Evolutionary conservation across 2,329 filamentous ascomycete species (phyloP).

Genomic region (Fusarium avenaceum): DNA sequence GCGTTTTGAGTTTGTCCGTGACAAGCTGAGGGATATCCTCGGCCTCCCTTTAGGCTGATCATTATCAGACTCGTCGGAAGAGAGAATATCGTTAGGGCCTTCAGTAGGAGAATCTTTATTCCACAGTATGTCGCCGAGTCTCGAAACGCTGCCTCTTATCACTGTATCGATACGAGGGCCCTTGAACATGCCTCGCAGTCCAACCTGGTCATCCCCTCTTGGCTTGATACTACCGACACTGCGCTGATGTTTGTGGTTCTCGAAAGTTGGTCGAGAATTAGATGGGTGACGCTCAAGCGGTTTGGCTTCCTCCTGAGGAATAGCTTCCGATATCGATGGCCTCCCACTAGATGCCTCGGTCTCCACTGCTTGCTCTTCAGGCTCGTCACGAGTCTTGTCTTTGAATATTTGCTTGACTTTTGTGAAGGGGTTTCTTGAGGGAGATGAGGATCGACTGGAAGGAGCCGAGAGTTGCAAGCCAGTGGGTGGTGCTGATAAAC

Average conservation of each 20-base stretch:
- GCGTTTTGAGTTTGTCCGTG: conserved; percentile 53
- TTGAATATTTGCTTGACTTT: conserved; percentile 70
- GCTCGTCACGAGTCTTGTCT: conserved; percentile 64
- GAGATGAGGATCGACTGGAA: conserved; percentile 73
- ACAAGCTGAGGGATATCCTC: conserved; percentile 54
- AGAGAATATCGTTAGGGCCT: conserved; percentile 55
- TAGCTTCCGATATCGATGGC: conserved; percentile 48
- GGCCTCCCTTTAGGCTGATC: conserved; percentile 59
- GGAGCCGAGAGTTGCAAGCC: conserved; percentile 74
- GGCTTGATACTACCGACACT: conserved; percentile 64
- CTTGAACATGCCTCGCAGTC: conserved; percentile 79
- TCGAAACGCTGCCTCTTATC: conserved; percentile 71
- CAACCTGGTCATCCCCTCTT: conserved; percentile 53
- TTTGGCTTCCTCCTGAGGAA: conserved; percentile 51
- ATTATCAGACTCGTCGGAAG: conserved; percentile 64
- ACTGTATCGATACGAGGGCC: conserved; percentile 80
- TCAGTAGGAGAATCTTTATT: conserved; percentile 61
- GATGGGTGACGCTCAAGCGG: conserved; percentile 49
- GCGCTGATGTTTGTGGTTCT: conserved; percentile 63
- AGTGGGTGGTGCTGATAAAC: conserved; percentile 69
- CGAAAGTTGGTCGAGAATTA: conserved; percentile 57
- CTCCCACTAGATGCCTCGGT: conserved; percentile 53
- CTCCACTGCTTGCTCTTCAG: conserved; percentile 51
- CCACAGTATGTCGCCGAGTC: conserved; percentile 70
- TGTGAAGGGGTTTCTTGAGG: conserved; percentile 69